Conservation (phyloP, 805 yeast genomes). For the Metschnikowia arizonensis region DNA sequence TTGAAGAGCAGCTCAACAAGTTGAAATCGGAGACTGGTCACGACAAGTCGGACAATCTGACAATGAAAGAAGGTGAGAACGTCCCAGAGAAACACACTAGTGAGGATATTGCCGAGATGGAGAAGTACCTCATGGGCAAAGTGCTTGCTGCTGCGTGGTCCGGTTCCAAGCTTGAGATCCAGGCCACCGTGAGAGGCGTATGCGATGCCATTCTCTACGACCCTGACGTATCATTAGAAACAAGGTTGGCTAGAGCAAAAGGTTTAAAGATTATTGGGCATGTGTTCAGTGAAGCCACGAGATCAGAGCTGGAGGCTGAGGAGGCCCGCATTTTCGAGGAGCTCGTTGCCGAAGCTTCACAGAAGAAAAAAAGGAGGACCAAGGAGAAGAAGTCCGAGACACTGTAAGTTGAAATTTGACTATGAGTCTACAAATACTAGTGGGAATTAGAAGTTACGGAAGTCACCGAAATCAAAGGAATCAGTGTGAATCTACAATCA, state of each 20-base stretch:
- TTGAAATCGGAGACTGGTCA: constrained; percentile 5
- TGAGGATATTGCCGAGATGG: constrained; percentile 67
- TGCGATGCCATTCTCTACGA: constrained; percentile 66
- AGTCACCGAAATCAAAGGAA: neutral
- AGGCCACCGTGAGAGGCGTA: constrained; percentile 64
- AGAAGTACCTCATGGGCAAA: constrained; percentile 71
- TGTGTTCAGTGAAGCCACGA: constrained; percentile 53
- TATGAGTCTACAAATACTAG: too few species aligned
- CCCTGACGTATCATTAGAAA: constrained; percentile 42
- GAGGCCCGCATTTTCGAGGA: constrained; percentile 79
- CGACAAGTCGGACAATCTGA: constrained; percentile 1
- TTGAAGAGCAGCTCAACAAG: constrained; percentile 16
- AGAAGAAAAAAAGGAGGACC: constrained; percentile 36
- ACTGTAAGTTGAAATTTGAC: neutral
- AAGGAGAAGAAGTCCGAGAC: constrained; percentile 1
- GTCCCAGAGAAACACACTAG: constrained; percentile 43
- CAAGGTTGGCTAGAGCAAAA: constrained; percentile 57
- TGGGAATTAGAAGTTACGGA: too few species aligned
- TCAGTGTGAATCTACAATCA: neutral
- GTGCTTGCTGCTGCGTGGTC: constrained; percentile 83
- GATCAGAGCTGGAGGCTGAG: constrained; percentile 67
- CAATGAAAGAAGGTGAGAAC: constrained; percentile 10
- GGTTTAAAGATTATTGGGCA: constrained; percentile 58
- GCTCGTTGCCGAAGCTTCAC: constrained; percentile 48
- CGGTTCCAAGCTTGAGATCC: constrained; percentile 75